These are phyloP conservation scores for Inga oerstediana DNA, from an alignment of 306 rosid species.

Conservation along the genomic window DNA sequence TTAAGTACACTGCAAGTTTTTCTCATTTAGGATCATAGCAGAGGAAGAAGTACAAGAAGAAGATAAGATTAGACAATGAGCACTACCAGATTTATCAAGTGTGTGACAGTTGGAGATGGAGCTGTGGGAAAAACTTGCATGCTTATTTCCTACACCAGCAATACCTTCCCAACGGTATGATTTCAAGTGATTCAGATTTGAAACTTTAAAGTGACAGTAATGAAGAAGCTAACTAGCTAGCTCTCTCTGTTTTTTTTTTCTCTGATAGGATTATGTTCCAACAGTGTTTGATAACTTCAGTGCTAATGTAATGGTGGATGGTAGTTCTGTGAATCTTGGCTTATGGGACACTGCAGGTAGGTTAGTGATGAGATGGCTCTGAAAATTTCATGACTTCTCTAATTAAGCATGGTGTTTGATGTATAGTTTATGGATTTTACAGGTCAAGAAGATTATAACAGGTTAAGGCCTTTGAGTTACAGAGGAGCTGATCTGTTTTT, in stretches of 20 bases:
- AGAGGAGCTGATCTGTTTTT: constrained; percentile 97
- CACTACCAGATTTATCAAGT: constrained; percentile 88
- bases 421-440: constrained; percentile 24
- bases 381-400: background rate
- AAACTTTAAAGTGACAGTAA: background rate
- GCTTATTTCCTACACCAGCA: constrained; percentile 95
- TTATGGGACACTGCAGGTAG: constrained; percentile 84
- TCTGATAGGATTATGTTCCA: constrained; percentile 71
- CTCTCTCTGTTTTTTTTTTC: background rate
- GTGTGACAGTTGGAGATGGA: constrained; percentile 96
- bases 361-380: background rate
- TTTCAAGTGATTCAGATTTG: constrained; percentile 1
- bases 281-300: constrained; percentile 77
- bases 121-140: constrained; percentile 98
- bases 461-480: constrained; percentile 95
- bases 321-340: constrained; percentile 69
- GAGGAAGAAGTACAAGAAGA: constrained; percentile 23
- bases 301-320: constrained; percentile 69
- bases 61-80: constrained; percentile 51
- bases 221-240: constrained; percentile 22
- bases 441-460: constrained; percentile 97
- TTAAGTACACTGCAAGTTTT: constrained; percentile 19
- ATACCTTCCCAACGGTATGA: constrained; percentile 86
- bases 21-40: constrained; percentile 31
- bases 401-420: background rate